Evolutionary conservation across 2,329 filamentous ascomycete species (phyloP), one percentile per base, ranked within the genome.

Genomic region (Plectosphaerella sp.): DNA sequence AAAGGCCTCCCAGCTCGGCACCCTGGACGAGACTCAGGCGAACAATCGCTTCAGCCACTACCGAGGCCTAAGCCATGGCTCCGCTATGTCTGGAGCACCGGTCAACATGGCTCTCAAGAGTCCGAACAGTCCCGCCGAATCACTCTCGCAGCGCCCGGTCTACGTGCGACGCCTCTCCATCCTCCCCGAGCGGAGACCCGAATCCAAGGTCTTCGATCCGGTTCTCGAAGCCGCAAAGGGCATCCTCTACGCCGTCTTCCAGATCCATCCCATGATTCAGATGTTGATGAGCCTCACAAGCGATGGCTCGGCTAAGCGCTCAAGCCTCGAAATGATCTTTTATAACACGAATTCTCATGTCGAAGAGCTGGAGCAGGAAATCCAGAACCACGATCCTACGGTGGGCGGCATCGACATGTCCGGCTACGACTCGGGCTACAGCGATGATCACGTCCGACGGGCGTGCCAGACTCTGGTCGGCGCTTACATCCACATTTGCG

Each of bases 271-370:
- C 5, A 82, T 83, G 68, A 84, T 87, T 54, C 83, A 87, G 64
- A 82, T 81, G 67, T 71, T 87, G 50, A 82, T 86, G 66, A 76
- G 79, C 43, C 71, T 87, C 47, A 79, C 82, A 47, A 81, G 77
- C 57, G 82, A 86, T 54, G 80, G 78, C 33, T 80, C 80, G 10
- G 71, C 76, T 20, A 84, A 83, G 61, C 73, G 82, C 48, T 85
- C 83, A 4, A 86, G 82, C 57, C 76, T 87, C 11, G 83, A 87
- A 60, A 79, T 84, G 52, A 82, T 87, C 25, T 83, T 87, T 54
- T 87, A 86, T 66, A 86, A 86, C 62, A 86, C 83, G 11, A 84
- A 82, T 54, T 81, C 78, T 1, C 84, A 87, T 54, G 82, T 87
- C 3, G 80, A 85, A 62, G 80, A 86, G 60, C 69, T 87, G 8